Base-by-base conservation (phyloP, 1,139 yeast species). In the Hemisphaericaspora xylanilytica region DNA sequence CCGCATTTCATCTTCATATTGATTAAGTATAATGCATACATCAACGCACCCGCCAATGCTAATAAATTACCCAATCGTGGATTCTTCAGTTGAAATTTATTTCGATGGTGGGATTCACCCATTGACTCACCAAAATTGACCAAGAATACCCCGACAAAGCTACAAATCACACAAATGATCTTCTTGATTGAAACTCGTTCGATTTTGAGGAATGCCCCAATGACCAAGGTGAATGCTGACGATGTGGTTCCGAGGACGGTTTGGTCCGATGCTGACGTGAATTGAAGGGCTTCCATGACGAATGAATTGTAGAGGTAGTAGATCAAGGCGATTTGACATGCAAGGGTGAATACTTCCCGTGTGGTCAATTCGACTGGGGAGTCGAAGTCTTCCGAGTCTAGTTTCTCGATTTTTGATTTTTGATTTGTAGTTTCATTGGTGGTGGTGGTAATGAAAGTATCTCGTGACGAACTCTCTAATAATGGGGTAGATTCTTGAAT, bases 211-310 rank as follows among this genome's bases (percentile, higher is more conserved):
- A 58, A 29, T 1, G 57, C 61, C 0, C 81, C 78, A 15, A 75
- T 57, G 9, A 75, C 48, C 27, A 77, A 58, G 0, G 81, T 73
- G 51, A 75, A 77, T 3, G 75, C 64, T 4, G 81, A 72, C 1
- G 80, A 69, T 0, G 79, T 67, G 6, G 80, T 69, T 3, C 79
- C 67, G 22, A 77, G 52, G 3, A 76, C 73, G 0, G 80, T 73
- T 49, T 69, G 76, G 47, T 73, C 75, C 17, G 80, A 72, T 0
- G 81, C 80, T 4, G 78, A 67, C 0, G 82, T 77, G 47, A 62
- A 77, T 46, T 65, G 63, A 36, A 77, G 59, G 7, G 76, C 60
- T 9, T 58, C 41, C 57, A 75, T 63, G 4, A 62, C 71, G 35
- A 63, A 58, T 3, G 65, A 46, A 40, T 74, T 74, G 51, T 68